These are phyloP conservation scores for Termitomyces sp. DNA, from an alignment of 768 basidiomycete genomes.

Conservation along the genomic window DNA sequence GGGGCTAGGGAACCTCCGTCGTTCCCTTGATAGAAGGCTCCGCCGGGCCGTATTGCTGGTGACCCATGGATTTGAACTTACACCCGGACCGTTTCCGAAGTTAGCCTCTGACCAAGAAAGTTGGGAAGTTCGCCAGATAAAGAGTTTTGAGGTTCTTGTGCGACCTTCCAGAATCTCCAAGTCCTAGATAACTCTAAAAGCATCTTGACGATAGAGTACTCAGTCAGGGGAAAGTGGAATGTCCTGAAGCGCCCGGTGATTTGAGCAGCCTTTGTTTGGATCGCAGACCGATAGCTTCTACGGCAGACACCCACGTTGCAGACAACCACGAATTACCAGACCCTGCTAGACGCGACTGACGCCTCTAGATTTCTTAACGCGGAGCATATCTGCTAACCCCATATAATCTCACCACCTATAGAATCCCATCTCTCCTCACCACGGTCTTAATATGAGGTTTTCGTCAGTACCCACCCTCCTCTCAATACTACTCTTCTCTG, in stretches of 20 bases:
- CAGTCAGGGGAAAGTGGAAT: too few relatives aligned
- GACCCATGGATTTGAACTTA: not conserved
- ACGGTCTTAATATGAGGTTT: conserved; percentile 3
- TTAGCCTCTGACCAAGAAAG: not conserved
- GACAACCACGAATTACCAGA: conserved; percentile 1
- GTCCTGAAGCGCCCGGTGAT: too few relatives aligned
- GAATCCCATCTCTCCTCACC: not conserved
- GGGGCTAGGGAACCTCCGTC: not conserved
- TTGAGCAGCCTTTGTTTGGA: not conserved
- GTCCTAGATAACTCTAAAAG: too few relatives aligned
- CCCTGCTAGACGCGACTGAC: conserved; percentile 2
- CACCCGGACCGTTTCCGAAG: not conserved
- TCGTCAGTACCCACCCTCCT: conserved; percentile 23
- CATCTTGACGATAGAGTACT: too few relatives aligned
- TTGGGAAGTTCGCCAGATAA: not conserved
- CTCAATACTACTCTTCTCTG: conserved; percentile 22
- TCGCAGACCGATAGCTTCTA: conserved; percentile 1
- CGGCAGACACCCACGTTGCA: conserved; percentile 12
- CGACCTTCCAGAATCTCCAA: not conserved
- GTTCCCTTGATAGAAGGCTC: not conserved
- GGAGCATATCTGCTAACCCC: not conserved
- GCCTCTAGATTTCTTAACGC: not conserved
- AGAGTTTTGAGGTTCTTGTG: not conserved
- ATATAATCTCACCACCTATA: not conserved
- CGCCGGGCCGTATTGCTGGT: not conserved